Evolutionary conservation across 202 grass and related monocot genomes (phyloP), one percentile per base, ranked within the genome.

Genomic region (Zizania palustris): DNA sequence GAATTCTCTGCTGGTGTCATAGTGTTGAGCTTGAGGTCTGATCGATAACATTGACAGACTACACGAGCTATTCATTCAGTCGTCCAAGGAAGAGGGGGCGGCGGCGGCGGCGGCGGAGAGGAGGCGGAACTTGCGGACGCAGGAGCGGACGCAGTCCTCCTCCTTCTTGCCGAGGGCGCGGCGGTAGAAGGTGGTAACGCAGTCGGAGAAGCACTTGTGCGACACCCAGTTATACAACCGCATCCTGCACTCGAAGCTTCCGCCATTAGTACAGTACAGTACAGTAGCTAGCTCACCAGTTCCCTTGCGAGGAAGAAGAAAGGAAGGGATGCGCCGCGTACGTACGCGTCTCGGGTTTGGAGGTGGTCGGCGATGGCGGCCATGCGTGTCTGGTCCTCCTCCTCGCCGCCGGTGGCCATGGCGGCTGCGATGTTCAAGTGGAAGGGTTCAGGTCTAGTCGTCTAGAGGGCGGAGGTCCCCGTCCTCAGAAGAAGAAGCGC

Each of bases 131-230:
- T 93, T 93, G 76, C 68, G 67, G 70, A 82, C 84, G 65, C 87
- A 93, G 71, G 81, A 28, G 51, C 80, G 77, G 79, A 93, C 90
- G 78, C 90, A 93, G 11, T 48, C 70, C 48, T 78, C 90, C 84
- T 93, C 90, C 63, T 79, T 33, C 77, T 68, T 90, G 20, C 87
- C 90, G 44, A 93, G 82, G 39, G 90, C 4, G 49, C 75, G 67
- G 67, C 87, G 90, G 76, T 88, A 77, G 80, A 93, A 90, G 80
- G 84, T 67, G 69, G n/a, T 40, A 16, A 93, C 84, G 75, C 90
- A 90, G 61, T 93, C 90, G 60, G 90, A 79, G 80, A 93, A 93
- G 68, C 90, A 93, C n/a, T 64, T 65, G 49, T 87, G 80, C 51
- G 70, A 80, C 22, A 93, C 39, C 75, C 72, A 87, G 77, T 63